A percentile compares a stretch with the other conserved stretches of the same genome.
These are phyloP conservation scores for Microbotryum silenes-acaulis DNA, from an alignment of 1,284 basidiomycete species.

Conservation along the genomic window DNA sequence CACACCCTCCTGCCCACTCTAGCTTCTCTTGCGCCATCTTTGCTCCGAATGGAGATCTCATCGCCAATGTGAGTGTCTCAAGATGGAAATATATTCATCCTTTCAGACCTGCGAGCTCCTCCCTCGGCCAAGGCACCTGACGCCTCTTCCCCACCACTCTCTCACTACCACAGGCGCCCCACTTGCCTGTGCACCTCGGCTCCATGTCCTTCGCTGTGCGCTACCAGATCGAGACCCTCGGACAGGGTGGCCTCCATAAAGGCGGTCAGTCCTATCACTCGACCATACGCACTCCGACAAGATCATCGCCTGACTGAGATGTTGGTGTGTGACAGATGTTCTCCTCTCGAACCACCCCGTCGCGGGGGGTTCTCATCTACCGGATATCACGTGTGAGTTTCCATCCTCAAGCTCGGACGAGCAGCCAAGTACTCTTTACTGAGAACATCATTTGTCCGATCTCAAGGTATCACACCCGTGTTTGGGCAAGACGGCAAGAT, in stretches of 20 bases:
- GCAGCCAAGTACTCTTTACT: background rate
- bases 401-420: background rate
- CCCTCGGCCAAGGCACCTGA: too few relatives aligned
- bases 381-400: conserved; percentile 42
- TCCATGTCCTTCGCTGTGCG: conserved; percentile 44
- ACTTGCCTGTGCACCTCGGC: conserved; percentile 48
- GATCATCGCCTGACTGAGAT: conserved; percentile 29
- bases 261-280: conserved; percentile 64
- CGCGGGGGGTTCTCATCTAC: conserved; percentile 48
- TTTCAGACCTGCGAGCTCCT: background rate
- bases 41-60: conserved; percentile 78
- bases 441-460: conserved; percentile 69
- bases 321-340: conserved; percentile 43
- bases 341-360: conserved; percentile 47
- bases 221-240: conserved; percentile 41
- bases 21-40: conserved; percentile 66
- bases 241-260: conserved; percentile 54
- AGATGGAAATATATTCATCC: conserved; percentile 28
- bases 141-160: too few relatives aligned
- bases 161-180: background rate
- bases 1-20: too few relatives aligned
- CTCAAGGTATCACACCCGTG: conserved; percentile 63
- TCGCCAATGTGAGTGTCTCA: conserved; percentile 60
- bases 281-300: conserved; percentile 6
- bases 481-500: conserved; percentile 57